A percentile compares a stretch with the other conserved stretches of the same genome.
phyloP scores from a whole-genome alignment of 2,329 filamentous ascomycete species.

The Pestalotiopsis sp. region DNA sequence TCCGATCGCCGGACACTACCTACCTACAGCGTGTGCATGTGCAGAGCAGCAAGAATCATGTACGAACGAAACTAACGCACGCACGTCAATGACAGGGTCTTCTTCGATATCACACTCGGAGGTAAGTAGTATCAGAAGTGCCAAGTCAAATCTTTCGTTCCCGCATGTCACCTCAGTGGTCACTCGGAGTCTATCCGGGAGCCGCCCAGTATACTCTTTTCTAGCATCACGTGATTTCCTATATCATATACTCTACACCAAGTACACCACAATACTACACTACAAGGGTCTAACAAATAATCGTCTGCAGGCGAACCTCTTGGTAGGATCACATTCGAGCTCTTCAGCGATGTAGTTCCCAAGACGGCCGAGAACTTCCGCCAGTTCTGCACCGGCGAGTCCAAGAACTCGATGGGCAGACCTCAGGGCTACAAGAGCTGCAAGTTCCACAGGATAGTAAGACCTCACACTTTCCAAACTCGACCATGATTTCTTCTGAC shows the following conservation, averaged over 20 bases:
- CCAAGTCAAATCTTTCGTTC: not conserved
- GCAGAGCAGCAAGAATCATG: not conserved
- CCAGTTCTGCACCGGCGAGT: constrained; percentile 94
- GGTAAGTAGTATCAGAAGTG: constrained; percentile 51
- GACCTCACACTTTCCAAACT: not conserved
- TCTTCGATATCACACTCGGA: constrained; percentile 80
- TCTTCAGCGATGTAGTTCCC: constrained; percentile 83
- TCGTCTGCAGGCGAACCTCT: constrained; percentile 71
- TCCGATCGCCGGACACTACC: not conserved
- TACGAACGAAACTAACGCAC: not conserved
- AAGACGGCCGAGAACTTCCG: constrained; percentile 96
- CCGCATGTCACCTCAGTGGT: not conserved
- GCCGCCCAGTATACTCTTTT: not conserved
- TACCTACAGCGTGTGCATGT: not conserved
- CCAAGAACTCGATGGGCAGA: constrained; percentile 73
- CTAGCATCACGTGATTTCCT: not conserved
- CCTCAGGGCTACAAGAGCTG: constrained; percentile 93
- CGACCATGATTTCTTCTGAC: not conserved
- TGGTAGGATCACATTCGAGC: constrained; percentile 85
- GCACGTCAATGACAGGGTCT: constrained; percentile 48
- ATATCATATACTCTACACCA: not conserved
- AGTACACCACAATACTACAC: not conserved
- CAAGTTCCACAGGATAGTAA: constrained; percentile 91
- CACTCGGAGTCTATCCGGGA: not conserved
- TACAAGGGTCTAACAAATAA: not conserved